Base-by-base conservation (phyloP, 495 filamentous ascomycete species). In the Apiosordaria backusii region DNA sequence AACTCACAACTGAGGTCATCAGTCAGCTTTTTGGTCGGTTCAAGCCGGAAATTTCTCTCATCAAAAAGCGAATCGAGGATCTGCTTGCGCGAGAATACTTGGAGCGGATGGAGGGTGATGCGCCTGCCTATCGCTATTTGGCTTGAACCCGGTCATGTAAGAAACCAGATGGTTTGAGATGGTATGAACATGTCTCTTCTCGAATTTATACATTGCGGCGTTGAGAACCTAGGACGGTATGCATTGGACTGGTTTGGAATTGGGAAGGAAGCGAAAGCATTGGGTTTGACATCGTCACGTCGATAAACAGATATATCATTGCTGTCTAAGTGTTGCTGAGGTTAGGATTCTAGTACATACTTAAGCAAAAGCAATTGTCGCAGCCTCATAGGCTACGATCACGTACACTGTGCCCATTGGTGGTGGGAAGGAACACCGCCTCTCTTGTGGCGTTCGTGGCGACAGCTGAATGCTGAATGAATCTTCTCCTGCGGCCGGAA, bases 1-100 rank as follows among this genome's bases (percentile, higher is more conserved):
- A 92, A 62, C 87, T 99, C 35, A 85, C 95, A 57, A 87, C 83
- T 24, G 96, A 98, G 77, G 91, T 95, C 13, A 88, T 99, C 64
- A 81, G 83, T 57, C 92, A 96, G 74, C 82, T 98, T 2, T 81
- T 85, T 1, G 73, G 80, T 24, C 89, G 93, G 61, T 99, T 99
- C 80, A 88, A 89, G 65, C 96, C 95, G 0, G 94, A 98, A 66
- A 83, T 97, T 35, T 83, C 84, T 50, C 91, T 98, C 84, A 89
- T 98, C 78, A 99, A 99, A 81, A 88, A 87, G 73, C 87, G 90
- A n/a, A 92, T 99, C 65, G 95, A 99, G 75, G 90, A 89, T 70
- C 77, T 99, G 68, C 95, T 99, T 61, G 88, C 90, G 67, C 85
- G 93, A 57, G 95, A 99, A 73, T 99, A 97, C 72, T 78, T 99